Evolutionary conservation across 139 green algal genomes (phyloP), one percentile per base, ranked within the genome.

Genomic region (Picochlorum sp.): DNA sequence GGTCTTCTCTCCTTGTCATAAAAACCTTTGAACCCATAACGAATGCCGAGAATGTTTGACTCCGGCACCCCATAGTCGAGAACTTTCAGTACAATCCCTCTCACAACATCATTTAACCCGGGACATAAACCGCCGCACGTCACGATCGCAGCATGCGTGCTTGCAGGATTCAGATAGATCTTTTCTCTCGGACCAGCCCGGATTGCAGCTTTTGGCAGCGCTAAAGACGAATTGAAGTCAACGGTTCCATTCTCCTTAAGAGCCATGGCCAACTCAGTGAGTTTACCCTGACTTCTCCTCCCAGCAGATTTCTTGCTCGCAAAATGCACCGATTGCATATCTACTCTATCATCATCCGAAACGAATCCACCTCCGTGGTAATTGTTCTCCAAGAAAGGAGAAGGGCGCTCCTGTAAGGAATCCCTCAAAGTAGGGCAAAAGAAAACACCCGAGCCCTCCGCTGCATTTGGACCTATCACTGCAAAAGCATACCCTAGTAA

Each of bases 101-200:
- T 78, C 28, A 98, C 80, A 7, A 99, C 91, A 24, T 96, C 90
- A 67, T 99, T 99, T 12, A 98, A 78, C 5, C 93, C 93, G 0
- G 93, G 93, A 72, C 93, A 99, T 56, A 99, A 75, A 10, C 91
- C 93, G 5, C 93, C 93, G 62, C 90, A 97, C 0, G 91, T 99
- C 32, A 96, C 88, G 37, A 99, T 73, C 18, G 73, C 76, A 3
- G 61, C 65, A 33, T 76, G 61, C 12, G 87, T 77, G 47, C 87
- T 67, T 4, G 57, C 31, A 14, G 91, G 87, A 35, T 93, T 79
- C 49, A 88, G 80, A 65, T 89, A 98, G 53, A 96, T 89, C 4
- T 57, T 81, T 43, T 59, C 45, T 9, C 67, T 59, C 2, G 59
- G 50, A 5, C 67, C 67, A 2, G 53, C 25, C 12, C 67, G 52